Base-by-base conservation (phyloP, 1,284 basidiomycete species). In the Cryptococcus hybrid region DNA sequence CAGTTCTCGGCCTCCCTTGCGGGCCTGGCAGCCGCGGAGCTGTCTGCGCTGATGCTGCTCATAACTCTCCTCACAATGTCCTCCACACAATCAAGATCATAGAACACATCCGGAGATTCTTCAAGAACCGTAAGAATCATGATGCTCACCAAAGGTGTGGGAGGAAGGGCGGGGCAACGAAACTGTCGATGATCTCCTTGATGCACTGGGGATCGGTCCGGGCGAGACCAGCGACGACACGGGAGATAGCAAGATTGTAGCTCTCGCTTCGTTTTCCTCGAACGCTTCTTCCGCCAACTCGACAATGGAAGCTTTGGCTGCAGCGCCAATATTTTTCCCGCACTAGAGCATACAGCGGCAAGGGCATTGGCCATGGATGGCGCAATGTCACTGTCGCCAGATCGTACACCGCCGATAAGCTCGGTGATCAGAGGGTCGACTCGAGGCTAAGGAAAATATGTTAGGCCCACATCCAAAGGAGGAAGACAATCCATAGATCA, bases 241-340 rank as follows among this genome's bases (percentile, higher is more conserved):
- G 76, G 0, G 86, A 90, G 54, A 89, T 80, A 1, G 90, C 84
- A 46, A 83, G 84, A 34, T 85, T 80, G 74, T 89, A 93, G 43
- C 85, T 78, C 63, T 93, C 91, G 68, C 86, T 85, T 59, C 86
- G 85, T 8, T 77, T 76, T 87, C 87, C 47, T 84, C 82, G 80
- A 95, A 95, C 0, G 91, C 85, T 54, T 93, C 89, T 11, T 83
- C 78, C 3, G 93, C 82, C 39, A 98, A 76, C 65, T 92, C 89
- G 36, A 88, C 74, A 57, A 90, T 87, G 0, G 83, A 77, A 51
- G 88, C 86, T 60, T 85, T 84, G 12, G 86, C 87, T 63, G 87
- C 86, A 15, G 88, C 85, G 3, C 90, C 88, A 13, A 95, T 82
- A 68, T 92, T 90, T 58, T 80, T 3, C 83, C 84, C 0, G 87